Percentiles rank a stretch among this genome's conserved stretches.
Evolutionary conservation across 768 basidiomycete species (phyloP).

Genomic region (Mycena crocata): DNA sequence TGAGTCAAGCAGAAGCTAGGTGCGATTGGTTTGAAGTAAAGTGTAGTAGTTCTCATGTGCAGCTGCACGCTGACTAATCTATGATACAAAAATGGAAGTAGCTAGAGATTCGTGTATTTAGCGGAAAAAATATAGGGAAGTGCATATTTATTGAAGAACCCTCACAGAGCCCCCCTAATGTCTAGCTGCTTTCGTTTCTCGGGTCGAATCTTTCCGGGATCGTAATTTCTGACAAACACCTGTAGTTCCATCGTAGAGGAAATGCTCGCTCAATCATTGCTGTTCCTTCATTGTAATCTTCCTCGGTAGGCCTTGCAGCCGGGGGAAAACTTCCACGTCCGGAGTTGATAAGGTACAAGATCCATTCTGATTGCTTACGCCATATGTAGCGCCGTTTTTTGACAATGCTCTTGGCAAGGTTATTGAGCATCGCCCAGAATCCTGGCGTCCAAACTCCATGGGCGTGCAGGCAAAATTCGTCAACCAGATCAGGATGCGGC

Average conservation of each 20-base stretch:
- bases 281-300: background rate
- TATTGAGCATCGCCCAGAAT: background rate
- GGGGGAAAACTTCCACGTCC: background rate
- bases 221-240: background rate
- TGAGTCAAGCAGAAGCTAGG: no score
- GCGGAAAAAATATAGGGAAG: no score
- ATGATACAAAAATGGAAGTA: no score
- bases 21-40: no score
- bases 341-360: background rate
- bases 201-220: background rate
- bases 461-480: background rate
- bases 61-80: no score
- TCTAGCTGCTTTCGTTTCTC: background rate
- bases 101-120: no score
- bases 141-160: no score
- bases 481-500: background rate
- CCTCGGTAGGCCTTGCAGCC: background rate
- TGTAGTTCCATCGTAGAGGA: background rate
- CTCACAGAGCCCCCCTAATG: slow-evolving; percentile 14
- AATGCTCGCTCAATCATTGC: background rate
- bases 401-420: no score
- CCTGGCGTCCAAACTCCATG: background rate
- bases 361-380: background rate
- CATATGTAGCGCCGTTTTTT: background rate
- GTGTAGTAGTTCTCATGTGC: no score